Percentiles rank a stretch among this genome's conserved stretches.
phyloP scores from a whole-genome alignment of 106 monocot species.

The Apostasia shenzhenica region DNA sequence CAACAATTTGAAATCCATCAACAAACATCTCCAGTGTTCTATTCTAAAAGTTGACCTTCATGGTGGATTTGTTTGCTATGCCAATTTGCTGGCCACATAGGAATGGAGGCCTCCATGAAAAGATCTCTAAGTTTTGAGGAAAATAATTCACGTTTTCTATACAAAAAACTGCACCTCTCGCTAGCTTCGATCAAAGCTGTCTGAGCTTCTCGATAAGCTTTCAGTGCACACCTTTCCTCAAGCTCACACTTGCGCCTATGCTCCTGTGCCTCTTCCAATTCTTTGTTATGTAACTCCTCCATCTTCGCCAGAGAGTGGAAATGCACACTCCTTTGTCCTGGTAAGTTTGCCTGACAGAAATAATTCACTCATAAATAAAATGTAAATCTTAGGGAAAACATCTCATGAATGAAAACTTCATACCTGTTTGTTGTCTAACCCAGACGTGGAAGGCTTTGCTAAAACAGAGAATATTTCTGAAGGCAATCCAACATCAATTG shows the following conservation, averaged over 20 bases:
- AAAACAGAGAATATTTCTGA: conserved; percentile 4
- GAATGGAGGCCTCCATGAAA: conserved; percentile 35
- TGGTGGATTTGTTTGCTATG: conserved; percentile 13
- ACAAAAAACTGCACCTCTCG: conserved; percentile 59
- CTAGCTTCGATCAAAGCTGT: conserved; percentile 70
- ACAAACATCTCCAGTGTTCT: not conserved
- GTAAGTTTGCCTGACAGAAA: conserved; percentile 13
- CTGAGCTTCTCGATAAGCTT: conserved; percentile 75
- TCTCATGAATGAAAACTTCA: not conserved
- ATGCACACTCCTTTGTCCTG: conserved; percentile 13
- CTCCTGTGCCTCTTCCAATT: conserved; percentile 90
- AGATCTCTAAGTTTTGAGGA: conserved; percentile 46
- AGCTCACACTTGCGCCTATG: conserved; percentile 64
- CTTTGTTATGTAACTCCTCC: conserved; percentile 80
- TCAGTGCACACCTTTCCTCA: conserved; percentile 75
- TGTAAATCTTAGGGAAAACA: conserved; percentile 8
- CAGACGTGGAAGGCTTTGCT: not conserved
- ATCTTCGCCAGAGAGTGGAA: conserved; percentile 49
- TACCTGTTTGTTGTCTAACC: conserved; percentile 18
- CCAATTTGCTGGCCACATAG: conserved; percentile 30
- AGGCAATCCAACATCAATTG: conserved; percentile 1
- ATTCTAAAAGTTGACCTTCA: conserved; percentile 13
- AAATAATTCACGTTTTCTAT: conserved; percentile 65
- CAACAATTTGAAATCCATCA: not conserved
- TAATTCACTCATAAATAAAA: not conserved